phyloP scores from a whole-genome alignment of 1,139 yeast species.

The Suhomyces ambrosiae region DNA sequence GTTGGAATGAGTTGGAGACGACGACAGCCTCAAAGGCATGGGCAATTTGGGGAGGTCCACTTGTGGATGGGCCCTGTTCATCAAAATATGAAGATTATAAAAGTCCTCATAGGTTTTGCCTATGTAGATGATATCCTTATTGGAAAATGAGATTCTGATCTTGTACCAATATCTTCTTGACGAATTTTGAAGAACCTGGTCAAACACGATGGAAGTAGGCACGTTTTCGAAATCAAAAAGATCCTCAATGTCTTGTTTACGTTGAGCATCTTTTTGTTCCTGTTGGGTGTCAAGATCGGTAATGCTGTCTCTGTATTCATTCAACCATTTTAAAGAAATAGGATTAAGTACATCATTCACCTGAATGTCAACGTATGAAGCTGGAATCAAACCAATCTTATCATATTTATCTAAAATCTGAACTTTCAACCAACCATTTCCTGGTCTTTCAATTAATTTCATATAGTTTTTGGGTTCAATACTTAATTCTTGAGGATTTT shows the following conservation, averaged over 20 bases:
- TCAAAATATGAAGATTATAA: slow-evolving; percentile 20
- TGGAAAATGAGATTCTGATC: slow-evolving; percentile 16
- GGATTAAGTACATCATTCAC: slow-evolving; percentile 26
- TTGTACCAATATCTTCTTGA: slow-evolving; percentile 24
- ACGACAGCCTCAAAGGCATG: slow-evolving; percentile 16
- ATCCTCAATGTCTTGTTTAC: slow-evolving; percentile 6
- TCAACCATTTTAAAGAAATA: slow-evolving; percentile 22
- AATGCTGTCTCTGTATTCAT: slow-evolving; percentile 13
- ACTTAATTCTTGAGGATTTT: slow-evolving; percentile 20
- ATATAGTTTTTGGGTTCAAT: slow-evolving; percentile 22
- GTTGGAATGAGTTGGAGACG: slow-evolving; percentile 11
- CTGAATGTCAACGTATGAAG: slow-evolving; percentile 27
- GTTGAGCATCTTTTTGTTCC: slow-evolving; percentile 6
- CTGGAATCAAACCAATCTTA: slow-evolving; percentile 24
- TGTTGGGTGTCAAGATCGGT: slow-evolving; percentile 11
- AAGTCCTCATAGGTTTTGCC: slow-evolving; percentile 27
- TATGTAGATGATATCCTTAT: slow-evolving; percentile 18
- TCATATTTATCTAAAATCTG: slow-evolving; percentile 24
- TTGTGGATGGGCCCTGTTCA: slow-evolving; percentile 9
- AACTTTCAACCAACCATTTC: slow-evolving; percentile 30
- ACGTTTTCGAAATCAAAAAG: slow-evolving; percentile 14
- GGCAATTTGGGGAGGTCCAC: slow-evolving; percentile 16
- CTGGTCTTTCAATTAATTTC: slow-evolving; percentile 25
- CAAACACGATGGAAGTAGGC: slow-evolving; percentile 12
- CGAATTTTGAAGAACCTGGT: slow-evolving; percentile 20